These are phyloP conservation scores for Penicillium roqueforti DNA, from an alignment of 495 filamentous ascomycete genomes.

Conservation along the genomic window DNA sequence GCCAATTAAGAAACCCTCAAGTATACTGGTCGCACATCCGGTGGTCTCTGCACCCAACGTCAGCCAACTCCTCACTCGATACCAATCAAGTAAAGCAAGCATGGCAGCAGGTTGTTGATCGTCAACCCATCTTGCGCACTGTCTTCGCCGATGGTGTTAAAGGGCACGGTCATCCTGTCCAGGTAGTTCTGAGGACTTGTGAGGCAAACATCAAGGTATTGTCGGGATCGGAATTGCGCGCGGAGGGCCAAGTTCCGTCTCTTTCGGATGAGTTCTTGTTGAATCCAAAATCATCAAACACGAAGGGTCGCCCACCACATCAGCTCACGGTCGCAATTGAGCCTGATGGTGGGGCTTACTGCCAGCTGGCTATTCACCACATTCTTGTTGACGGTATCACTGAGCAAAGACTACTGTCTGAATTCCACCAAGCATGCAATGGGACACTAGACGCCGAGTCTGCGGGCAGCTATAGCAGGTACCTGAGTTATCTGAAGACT, in stretches of 20 bases:
- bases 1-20: slow-evolving; percentile 36
- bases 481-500: not conserved
- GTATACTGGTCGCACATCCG: slow-evolving; percentile 22
- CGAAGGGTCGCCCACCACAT: slow-evolving; percentile 26
- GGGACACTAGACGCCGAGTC: not conserved
- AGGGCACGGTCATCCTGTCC: not conserved
- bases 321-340: slow-evolving; percentile 30
- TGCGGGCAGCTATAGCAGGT: not conserved
- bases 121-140: slow-evolving; percentile 45
- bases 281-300: not conserved
- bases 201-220: not conserved
- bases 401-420: slow-evolving; percentile 16
- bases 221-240: not conserved
- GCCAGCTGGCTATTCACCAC: slow-evolving; percentile 45
- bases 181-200: not conserved
- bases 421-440: slow-evolving; percentile 14
- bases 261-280: slow-evolving; percentile 2
- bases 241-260: too few species aligned
- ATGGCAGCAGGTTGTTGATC: slow-evolving; percentile 45
- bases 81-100: slow-evolving; percentile 19
- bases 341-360: slow-evolving; percentile 22
- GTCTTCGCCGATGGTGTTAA: slow-evolving; percentile 36
- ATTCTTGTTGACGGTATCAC: slow-evolving; percentile 33
- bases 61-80: not conserved
- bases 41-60: not conserved